phyloP scores from a whole-genome alignment of 2,329 filamentous ascomycete species.

The Sordariomycetes sp. region DNA sequence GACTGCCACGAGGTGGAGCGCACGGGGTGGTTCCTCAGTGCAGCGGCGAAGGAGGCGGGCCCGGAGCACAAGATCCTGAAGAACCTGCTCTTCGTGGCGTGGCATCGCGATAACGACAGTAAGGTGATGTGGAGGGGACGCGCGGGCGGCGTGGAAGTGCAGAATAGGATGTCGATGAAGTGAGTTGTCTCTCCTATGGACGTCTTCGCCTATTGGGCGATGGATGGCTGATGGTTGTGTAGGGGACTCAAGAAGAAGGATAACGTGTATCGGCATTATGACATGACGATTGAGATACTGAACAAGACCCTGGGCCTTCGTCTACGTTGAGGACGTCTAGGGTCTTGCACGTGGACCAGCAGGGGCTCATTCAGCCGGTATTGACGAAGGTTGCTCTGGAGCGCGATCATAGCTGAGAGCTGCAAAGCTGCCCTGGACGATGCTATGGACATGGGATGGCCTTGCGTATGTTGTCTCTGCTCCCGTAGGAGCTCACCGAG shows the following conservation, averaged over 20 bases:
- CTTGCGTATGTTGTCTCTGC: too few relatives aligned
- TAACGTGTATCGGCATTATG: conserved; percentile 47
- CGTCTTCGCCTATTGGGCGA: background rate
- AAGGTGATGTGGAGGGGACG: conserved; percentile 7
- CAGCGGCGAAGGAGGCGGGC: conserved; percentile 51
- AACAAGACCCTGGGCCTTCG: conserved; percentile 64
- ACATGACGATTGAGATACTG: conserved; percentile 61
- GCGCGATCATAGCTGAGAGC: background rate
- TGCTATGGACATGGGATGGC: too few relatives aligned
- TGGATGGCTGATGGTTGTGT: background rate
- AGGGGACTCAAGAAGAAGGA: conserved; percentile 11
- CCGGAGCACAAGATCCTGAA: conserved; percentile 64
- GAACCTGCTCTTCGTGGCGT: conserved; percentile 48
- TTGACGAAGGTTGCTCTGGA: background rate
- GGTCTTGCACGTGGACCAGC: background rate
- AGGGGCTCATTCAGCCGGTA: background rate
- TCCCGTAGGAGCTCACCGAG: too few relatives aligned
- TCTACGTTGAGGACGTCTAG: conserved; percentile 29
- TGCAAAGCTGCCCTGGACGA: background rate
- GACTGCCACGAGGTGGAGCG: conserved; percentile 44
- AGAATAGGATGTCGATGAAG: conserved; percentile 9
- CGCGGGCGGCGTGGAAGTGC: conserved; percentile 8
- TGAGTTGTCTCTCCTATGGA: background rate
- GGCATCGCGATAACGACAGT: conserved; percentile 21
- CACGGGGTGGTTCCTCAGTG: conserved; percentile 60